A percentile compares a stretch with the other conserved stretches of the same genome.
Conservation (phyloP, 2,329 filamentous ascomycete genomes). For the Diaporthe citri region DNA sequence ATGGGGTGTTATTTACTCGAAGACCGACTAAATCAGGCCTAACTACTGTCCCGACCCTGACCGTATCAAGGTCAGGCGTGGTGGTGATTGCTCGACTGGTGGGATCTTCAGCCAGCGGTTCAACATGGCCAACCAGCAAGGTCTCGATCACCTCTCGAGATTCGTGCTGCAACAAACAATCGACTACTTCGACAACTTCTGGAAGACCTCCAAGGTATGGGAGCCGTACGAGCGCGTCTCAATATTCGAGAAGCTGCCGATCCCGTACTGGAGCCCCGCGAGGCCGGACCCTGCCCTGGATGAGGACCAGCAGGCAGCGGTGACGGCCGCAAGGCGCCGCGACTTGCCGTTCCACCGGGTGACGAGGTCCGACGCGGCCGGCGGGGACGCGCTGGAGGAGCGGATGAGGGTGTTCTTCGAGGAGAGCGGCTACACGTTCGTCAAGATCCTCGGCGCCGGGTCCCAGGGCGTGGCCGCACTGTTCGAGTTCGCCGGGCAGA, state of each 20-base stretch:
- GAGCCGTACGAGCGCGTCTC: not conserved
- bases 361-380: not conserved
- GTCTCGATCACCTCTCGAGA: not conserved
- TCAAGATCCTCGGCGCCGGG: slow-evolving; percentile 17
- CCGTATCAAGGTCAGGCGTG: not conserved
- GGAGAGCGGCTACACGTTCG: not conserved
- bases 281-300: slow-evolving; percentile 12
- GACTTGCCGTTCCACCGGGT: not conserved
- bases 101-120: not conserved
- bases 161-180: slow-evolving; percentile 15
- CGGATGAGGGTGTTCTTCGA: not conserved
- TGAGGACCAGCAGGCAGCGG: not conserved
- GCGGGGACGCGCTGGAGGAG: not conserved
- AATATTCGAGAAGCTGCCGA: not conserved
- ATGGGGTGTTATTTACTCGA: not conserved
- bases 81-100: too few relatives aligned
- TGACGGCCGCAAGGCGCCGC: not conserved
- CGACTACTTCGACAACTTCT: slow-evolving; percentile 20
- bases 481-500: not conserved
- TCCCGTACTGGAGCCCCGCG: not conserved
- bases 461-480: slow-evolving; percentile 12
- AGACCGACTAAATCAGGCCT: not conserved
- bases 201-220: not conserved
- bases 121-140: slow-evolving; percentile 3
- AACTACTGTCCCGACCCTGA: too few relatives aligned